Conservation (phyloP, 257 asterid genomes). For the Solanum stenotomum region DNA sequence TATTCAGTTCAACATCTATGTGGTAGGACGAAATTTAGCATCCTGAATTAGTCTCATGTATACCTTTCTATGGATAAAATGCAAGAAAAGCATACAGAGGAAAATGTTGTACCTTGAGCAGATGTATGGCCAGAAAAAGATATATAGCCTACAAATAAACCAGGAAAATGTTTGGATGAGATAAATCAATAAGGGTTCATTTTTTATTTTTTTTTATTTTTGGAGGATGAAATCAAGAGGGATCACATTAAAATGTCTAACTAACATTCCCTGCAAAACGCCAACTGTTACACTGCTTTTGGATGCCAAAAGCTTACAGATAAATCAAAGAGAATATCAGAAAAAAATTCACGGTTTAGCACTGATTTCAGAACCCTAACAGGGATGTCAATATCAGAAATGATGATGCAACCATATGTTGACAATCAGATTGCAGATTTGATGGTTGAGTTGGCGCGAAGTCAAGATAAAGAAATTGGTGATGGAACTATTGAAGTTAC, state of each 20-base stretch:
- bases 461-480: background rate
- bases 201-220: background rate
- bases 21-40: background rate
- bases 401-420: background rate
- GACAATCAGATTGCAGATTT: background rate
- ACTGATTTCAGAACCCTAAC: background rate
- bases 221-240: background rate
- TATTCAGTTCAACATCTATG: slow-evolving; percentile 37
- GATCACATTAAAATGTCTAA: background rate
- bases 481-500: background rate
- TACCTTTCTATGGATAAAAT: background rate
- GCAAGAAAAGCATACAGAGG: background rate
- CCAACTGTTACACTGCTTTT: background rate
- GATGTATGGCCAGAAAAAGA: slow-evolving; percentile 42
- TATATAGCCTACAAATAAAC: slow-evolving; percentile 38
- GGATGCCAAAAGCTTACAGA: background rate
- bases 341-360: background rate
- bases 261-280: background rate
- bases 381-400: too few species aligned
- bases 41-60: background rate
- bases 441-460: background rate
- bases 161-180: background rate
- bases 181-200: background rate
- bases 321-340: background rate
- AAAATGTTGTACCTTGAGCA: slow-evolving; percentile 35